Evolutionary conservation across 176 grass and related monocot genomes (phyloP).

Genomic region (Zea mays): Zm-B73-REFERENCE-NAM-5.0 NC_050100.1:5690501-5691000

Average conservation of each 20-base stretch:
- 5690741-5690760: background rate
- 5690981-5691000: too few relatives aligned
- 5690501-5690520: slow-evolving; percentile 21
- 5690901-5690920: background rate
- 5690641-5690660: background rate
- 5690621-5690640: background rate
- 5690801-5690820: slow-evolving; percentile 26
- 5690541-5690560: slow-evolving; percentile 47
- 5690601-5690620: slow-evolving; percentile 24
- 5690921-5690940: too few relatives aligned
- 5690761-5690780: background rate
- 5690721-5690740: background rate
- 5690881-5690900: background rate
- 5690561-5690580: background rate
- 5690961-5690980: too few relatives aligned
- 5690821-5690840: background rate
- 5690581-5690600: slow-evolving; percentile 34
- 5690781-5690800: slow-evolving; percentile 1
- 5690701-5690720: background rate
- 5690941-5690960: too few relatives aligned
- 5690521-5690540: slow-evolving; percentile 24
- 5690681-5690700: background rate
- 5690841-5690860: background rate
- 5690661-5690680: background rate
- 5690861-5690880: background rate